Evolutionary conservation across 768 basidiomycete genomes (phyloP), one percentile per base, ranked within the genome.

Genomic region (Tulasnella sp.): DNA sequence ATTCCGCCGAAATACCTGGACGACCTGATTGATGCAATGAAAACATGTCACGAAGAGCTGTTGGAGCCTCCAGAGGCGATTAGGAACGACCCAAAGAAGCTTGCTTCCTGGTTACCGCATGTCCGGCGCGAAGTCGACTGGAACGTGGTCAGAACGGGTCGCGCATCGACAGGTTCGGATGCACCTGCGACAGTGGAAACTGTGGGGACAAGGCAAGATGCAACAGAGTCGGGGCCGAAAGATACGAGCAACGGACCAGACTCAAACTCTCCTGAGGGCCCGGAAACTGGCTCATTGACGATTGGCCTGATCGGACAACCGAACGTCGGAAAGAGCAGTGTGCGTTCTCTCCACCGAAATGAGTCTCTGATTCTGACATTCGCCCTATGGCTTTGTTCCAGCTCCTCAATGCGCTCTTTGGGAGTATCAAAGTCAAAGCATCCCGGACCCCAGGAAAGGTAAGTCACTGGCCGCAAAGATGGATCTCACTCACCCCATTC

Each of bases 261-360:
- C n/a, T n/a, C n/a, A n/a, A n/a, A n/a, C n/a, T n/a, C n/a, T n/a
- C n/a, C n/a, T n/a, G n/a, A n/a, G n/a, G 60, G 22, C 12, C 3
- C 44, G 43, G 29, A 30, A 8, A 49, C 66, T 66, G 55, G 54
- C 49, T n/a, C 62, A 65, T 69, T 93, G 44, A 93, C 90, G 1
- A 75, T 93, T 53, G 91, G 91, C 4, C 70, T 92, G 49, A 85
- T 93, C 59, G 91, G 92, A 34, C 91, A 94, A 67, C 93, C 93
- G 12, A 98, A 97, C 68, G 92, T 94, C 42, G 94, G 94, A 9
- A 98, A 98, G 70, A 59, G 57, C 22, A 49, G 46, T 59, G 57
- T 59, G 29, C n/a, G 46, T 34, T 19, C 19, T 51, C 49, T 50
- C 2, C 30, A n/a, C 21, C 1, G 34, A 38, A 38, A 15, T 38